Percentiles rank a stretch among this genome's conserved stretches.
These are phyloP conservation scores for Globisporangium cystogenes DNA, from an alignment of 352 stramenopile genomes.

Conservation along the genomic window DNA sequence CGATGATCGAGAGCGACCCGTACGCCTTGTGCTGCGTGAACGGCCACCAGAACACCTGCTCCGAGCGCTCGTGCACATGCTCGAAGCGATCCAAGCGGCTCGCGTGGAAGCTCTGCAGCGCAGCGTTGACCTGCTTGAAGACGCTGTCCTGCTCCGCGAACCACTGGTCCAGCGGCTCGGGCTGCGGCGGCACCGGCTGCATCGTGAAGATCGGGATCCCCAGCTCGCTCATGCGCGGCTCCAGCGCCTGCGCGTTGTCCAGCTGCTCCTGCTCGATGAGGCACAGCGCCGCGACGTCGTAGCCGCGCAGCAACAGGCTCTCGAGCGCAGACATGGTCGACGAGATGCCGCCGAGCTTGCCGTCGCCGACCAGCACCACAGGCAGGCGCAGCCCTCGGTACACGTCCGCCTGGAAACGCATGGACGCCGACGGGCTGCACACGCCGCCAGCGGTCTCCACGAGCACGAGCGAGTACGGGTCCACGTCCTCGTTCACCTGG, in stretches of 20 bases:
- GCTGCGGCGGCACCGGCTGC: slow-evolving; percentile 60
- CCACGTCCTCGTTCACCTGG: slow-evolving; percentile 24
- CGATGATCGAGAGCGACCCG: slow-evolving; percentile 77
- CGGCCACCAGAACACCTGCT: slow-evolving; percentile 90
- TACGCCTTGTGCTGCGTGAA: slow-evolving; percentile 91
- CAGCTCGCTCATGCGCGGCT: slow-evolving; percentile 52
- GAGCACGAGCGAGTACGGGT: slow-evolving; percentile 54
- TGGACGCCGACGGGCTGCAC: slow-evolving; percentile 83
- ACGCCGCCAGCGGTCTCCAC: slow-evolving; percentile 96
- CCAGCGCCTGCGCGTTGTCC: slow-evolving; percentile 60
- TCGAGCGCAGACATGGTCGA: slow-evolving; percentile 93
- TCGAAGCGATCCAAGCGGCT: slow-evolving; percentile 45
- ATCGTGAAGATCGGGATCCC: slow-evolving; percentile 77
- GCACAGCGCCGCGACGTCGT: slow-evolving; percentile 85
- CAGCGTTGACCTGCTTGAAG: slow-evolving; percentile 48
- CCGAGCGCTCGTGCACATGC: slow-evolving; percentile 46
- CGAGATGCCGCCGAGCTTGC: slow-evolving; percentile 94
- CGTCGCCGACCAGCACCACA: slow-evolving; percentile 95
- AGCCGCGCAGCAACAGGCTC: slow-evolving; percentile 88
- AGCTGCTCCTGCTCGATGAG: slow-evolving; percentile 76
- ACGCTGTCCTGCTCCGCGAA: slow-evolving; percentile 35
- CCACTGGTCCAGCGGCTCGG: slow-evolving; percentile 70
- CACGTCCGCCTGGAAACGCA: slow-evolving; percentile 91
- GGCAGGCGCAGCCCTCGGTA: slow-evolving; percentile 88
- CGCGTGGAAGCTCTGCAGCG: slow-evolving; percentile 52